Evolutionary conservation across 345 rosid species (phyloP), one percentile per base, ranked within the genome.

Genomic region (Aquilaria yunnanensis): DNA sequence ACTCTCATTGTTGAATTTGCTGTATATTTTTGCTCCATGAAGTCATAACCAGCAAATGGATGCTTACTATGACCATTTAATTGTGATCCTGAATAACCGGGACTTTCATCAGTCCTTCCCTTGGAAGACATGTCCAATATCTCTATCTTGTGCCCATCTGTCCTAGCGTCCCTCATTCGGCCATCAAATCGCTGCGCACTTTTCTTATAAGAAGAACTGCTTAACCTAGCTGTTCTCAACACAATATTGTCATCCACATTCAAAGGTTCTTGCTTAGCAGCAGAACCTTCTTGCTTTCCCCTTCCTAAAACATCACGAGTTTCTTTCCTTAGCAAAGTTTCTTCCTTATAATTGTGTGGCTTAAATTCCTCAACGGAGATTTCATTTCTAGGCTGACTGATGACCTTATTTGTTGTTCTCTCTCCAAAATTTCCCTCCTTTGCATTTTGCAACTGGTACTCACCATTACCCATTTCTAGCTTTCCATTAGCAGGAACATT

Each of bases 131-230:
- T 51, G 47, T 67, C 78, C 58, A 14, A 56, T 54, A 45, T 49
- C 41, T 74, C 82, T 70, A 61, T 74, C 51, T 62, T 73, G 51
- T 62, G 81, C 12, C 55, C 77, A 62, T 61, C 59, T 54, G 77
- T 72, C 66, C 67, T 62, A 48, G 67, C 74, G 52, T 75, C 78
- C 46, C 30, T 66, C 16, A 59, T 70, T 63, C 58, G 77, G 59
- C 60, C 50, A 23, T 76, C 70, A 32, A 47, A 45, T 56, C 62
- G 64, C 53, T 78, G 75, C 31, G 56, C 62, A 61, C 73, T 70
- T 60, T 73, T 83, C 67, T 69, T 65, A 49, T 55, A 67, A 64
- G 88, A 73, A 67, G 79, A 79, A 74, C 73, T 62, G 67, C 78
- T 78, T 54, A 73, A 75, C 65, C 81, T 74, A 29, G 72, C 84